Base-by-base conservation (phyloP, 208 protist genomes). In the Acanthamoeba healyi region DNA sequence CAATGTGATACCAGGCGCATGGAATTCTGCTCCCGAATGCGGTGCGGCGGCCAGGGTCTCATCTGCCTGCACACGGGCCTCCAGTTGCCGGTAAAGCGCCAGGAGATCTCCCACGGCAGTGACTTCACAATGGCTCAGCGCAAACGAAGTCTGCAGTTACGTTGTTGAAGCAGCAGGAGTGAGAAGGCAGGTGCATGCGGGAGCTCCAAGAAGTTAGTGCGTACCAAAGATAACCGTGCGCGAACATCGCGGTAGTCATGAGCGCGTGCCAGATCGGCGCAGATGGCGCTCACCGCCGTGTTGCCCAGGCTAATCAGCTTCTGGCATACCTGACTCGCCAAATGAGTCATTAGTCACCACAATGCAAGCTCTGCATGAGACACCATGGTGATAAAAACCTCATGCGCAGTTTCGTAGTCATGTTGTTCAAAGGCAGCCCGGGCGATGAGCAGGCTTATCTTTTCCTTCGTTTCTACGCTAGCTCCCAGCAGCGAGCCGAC, bases 71-170 rank as follows among this genome's bases (percentile, higher is more conserved):
- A 22, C 54, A 12, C 72, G 34, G 24, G 40, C 24, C 40, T 82
- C 72, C 26, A 82, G 72, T 82, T 82, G 34, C 24, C 34, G 3
- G 34, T 82, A 82, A 22, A 82, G 72, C 36, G 34, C 34, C 72
- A 82, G 6, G 36, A 82, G 72, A 82, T 82, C 34, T n/a, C 36
- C 34, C 72, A 82, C 34, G 34, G 22, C 72, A n/a, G 24, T 44
- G 26, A 82, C 14, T 82, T 36, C 36, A 14, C 72, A 82, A 40
- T 82, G 14, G 34, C 26, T 29, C 34, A 82, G 34, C 24, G 72
- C 72, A 82, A 82, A 82, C 72, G 72, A 82, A 19, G 34, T 29
- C 72, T 82, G 7, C 24, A n/a, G n/a, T n/a, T n/a, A n/a, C n/a
- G n/a, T n/a, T n/a, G n/a, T n/a, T n/a, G 24, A 82, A 79, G 54